Evolutionary conservation across 1,284 basidiomycete species (phyloP), one percentile per base, ranked within the genome.

Genomic region (Ceratobasidium sp.): DNA sequence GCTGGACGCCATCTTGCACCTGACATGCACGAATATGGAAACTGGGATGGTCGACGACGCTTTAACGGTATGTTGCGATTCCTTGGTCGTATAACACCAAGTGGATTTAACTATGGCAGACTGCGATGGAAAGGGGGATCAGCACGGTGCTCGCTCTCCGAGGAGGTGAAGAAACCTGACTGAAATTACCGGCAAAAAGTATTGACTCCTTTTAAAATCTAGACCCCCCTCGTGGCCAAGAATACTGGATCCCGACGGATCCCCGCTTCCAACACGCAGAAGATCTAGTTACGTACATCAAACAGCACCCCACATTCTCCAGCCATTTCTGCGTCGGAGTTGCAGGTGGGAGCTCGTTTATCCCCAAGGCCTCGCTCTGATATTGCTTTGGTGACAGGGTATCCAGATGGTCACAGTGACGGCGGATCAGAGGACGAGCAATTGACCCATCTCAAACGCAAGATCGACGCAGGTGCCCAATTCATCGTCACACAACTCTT

Each of bases 11-110:
- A 89, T 98, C 76, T 84, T 99, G 79, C 98, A 99, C 85, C 82
- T 99, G 77, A 99, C 98, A 19, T 99, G 98, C 84, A 99, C 98
- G 24, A 99, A 99, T 82, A 97, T 98, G 93, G 88, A 91, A 77
- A 88, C 92, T 77, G 94, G 92, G 27, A 90, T 91, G 83, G 89
- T 99, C 6, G 95, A 98, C 81, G 86, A 90, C 53, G 92, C 92
- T 24, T 83, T 99, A 59, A 87, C 88, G 83, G 95, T 97, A 80
- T 78, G 83, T 79, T 37, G 13, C 24, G 14, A 24, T 31, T 34
- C 63, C 24, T 48, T 29, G 19, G n/a, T 14, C 43, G 49, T n/a
- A 62, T 27, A 61, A 43, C 22, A 53, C 11, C 31, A 41, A 24
- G 22, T 69, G 24, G 27, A 53, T 29, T 31, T 48, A 27, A 72